Conservation (phyloP, 345 rosid species). For the Brassica carinata region DNA sequence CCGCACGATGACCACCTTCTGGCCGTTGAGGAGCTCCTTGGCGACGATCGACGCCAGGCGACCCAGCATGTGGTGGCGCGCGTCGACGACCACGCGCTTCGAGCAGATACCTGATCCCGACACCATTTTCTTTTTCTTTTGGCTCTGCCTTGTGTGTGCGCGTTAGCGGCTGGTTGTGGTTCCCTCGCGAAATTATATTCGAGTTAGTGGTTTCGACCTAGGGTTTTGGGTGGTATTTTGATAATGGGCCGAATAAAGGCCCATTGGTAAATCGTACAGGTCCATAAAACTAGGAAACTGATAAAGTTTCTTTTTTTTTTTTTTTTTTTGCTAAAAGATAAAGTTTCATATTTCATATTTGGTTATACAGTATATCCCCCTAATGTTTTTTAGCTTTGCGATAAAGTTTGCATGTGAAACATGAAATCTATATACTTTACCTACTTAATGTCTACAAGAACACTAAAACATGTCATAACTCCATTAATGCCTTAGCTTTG, state of each 20-base stretch:
- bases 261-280: not conserved
- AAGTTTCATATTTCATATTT: too few species aligned
- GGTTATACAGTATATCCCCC: too few species aligned
- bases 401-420: too few species aligned
- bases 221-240: slow-evolving; percentile 11
- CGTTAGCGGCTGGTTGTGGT: not conserved
- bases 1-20: slow-evolving; percentile 70
- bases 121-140: slow-evolving; percentile 48
- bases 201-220: not conserved
- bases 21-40: slow-evolving; percentile 82
- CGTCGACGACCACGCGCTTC: slow-evolving; percentile 75
- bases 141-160: not conserved
- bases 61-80: slow-evolving; percentile 79
- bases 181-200: not conserved
- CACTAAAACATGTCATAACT: too few species aligned
- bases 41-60: slow-evolving; percentile 71
- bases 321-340: too few species aligned
- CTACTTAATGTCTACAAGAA: too few species aligned
- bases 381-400: too few species aligned
- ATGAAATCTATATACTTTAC: too few species aligned
- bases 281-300: not conserved
- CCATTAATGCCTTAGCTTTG: too few species aligned
- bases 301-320: too few species aligned
- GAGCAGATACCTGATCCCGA: slow-evolving; percentile 72
- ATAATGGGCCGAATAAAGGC: slow-evolving; percentile 10